These are phyloP conservation scores for Fusarium sp. DNA, from an alignment of 2,329 filamentous ascomycete species.

Conservation along the genomic window DNA sequence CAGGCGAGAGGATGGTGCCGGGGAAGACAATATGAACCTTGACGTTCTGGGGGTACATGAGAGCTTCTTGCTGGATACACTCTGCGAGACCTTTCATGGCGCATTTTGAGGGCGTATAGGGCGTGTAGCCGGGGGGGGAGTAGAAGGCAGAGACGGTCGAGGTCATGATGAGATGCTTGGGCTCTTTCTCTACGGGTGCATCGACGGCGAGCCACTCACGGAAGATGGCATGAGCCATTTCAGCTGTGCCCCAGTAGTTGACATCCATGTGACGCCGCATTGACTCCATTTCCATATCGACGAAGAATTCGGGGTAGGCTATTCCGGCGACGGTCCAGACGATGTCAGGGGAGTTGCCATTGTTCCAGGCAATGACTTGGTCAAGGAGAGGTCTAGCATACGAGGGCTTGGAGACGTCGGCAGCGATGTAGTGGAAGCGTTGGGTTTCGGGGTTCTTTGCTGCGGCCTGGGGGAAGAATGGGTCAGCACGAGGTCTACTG, in stretches of 20 bases:
- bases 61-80: conserved; percentile 81
- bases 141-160: conserved; percentile 79
- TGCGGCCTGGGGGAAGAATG: conserved; percentile 58
- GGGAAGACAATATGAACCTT: conserved; percentile 85
- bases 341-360: conserved; percentile 76
- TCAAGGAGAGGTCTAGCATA: conserved; percentile 76
- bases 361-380: conserved; percentile 82
- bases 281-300: conserved; percentile 73
- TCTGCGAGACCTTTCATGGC: conserved; percentile 87
- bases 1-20: conserved; percentile 81
- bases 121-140: conserved; percentile 80
- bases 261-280: conserved; percentile 86
- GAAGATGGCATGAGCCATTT: conserved; percentile 84
- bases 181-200: conserved; percentile 54
- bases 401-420: conserved; percentile 76
- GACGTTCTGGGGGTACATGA: conserved; percentile 85
- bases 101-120: conserved; percentile 86
- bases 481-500: neutral
- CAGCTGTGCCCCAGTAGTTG: conserved; percentile 87
- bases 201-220: conserved; percentile 73
- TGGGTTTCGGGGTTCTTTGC: conserved; percentile 74
- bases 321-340: conserved; percentile 91
- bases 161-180: conserved; percentile 88
- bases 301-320: conserved; percentile 77
- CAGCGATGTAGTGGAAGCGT: conserved; percentile 83